phyloP scores from a whole-genome alignment of 768 basidiomycete genomes.

The Dioszegia aurantiaca region DNA sequence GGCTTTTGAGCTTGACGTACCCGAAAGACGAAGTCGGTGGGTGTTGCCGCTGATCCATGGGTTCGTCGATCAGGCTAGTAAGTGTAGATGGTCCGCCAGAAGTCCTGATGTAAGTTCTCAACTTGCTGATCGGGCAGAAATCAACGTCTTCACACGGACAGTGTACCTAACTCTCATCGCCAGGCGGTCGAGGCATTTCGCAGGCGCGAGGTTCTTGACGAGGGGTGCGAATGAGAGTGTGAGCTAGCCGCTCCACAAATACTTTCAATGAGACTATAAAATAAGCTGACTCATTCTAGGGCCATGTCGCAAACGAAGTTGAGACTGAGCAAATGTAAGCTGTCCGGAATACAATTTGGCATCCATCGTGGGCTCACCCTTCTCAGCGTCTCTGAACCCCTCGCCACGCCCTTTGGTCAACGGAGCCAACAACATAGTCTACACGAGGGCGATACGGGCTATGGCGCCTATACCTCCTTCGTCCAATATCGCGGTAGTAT shows the following conservation, averaged over 20 bases:
- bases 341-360: not conserved
- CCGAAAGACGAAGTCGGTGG: conserved; percentile 64
- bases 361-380: conserved; percentile 6
- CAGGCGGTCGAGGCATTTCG: conserved; percentile 87
- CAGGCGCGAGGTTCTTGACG: conserved; percentile 89
- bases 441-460: conserved; percentile 19
- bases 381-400: conserved; percentile 49
- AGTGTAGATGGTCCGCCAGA: conserved; percentile 49
- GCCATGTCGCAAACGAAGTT: conserved; percentile 97
- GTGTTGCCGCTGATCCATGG: conserved; percentile 88
- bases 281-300: conserved; percentile 58
- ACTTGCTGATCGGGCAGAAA: conserved; percentile 65
- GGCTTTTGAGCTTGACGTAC: conserved; percentile 59
- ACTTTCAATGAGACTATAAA: not conserved
- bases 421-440: conserved; percentile 2
- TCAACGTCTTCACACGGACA: conserved; percentile 82
- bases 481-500: conserved; percentile 96
- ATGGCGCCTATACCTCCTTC: conserved; percentile 88
- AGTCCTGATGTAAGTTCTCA: too few relatives aligned
- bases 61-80: conserved; percentile 97
- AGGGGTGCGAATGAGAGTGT: conserved; percentile 93
- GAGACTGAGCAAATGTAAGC: conserved; percentile 89
- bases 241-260: conserved; percentile 7
- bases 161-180: conserved; percentile 94
- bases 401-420: conserved; percentile 42